These are phyloP conservation scores for Lasiodiplodia gonubiensis DNA, from an alignment of 2,329 filamentous ascomycete species.

Conservation along the genomic window DNA sequence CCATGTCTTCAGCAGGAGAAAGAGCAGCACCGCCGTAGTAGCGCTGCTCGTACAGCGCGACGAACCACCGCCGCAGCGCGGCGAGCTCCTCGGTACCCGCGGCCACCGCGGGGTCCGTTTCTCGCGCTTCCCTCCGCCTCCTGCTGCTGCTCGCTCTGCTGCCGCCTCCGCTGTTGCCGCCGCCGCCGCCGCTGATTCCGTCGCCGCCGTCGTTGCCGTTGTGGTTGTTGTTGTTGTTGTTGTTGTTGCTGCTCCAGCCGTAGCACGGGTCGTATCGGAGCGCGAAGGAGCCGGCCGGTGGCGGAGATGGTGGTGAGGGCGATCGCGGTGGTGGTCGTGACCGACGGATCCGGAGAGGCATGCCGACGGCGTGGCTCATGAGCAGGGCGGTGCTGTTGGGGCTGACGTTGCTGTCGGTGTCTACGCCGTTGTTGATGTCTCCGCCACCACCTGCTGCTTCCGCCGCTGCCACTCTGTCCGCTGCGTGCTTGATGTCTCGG, in stretches of 20 bases:
- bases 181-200: neutral
- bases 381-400: neutral
- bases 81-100: neutral
- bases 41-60: neutral
- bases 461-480: conserved; percentile 35
- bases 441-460: conserved; percentile 29
- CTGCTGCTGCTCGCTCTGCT: neutral
- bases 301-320: neutral
- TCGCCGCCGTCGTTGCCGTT: neutral
- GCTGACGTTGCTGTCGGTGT: neutral
- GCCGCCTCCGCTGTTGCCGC: neutral
- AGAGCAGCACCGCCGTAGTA: neutral
- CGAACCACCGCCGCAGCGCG: neutral
- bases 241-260: neutral
- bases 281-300: neutral
- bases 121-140: fast-evolving
- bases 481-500: conserved; percentile 45
- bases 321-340: neutral
- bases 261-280: neutral
- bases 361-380: neutral
- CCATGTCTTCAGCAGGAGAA: neutral
- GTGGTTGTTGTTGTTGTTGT: too few species aligned
- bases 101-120: neutral
- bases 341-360: neutral
- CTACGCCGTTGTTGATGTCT: neutral